phyloP scores from a whole-genome alignment of 169 alveolate species.

The Cryptosporidium parvum region DNA sequence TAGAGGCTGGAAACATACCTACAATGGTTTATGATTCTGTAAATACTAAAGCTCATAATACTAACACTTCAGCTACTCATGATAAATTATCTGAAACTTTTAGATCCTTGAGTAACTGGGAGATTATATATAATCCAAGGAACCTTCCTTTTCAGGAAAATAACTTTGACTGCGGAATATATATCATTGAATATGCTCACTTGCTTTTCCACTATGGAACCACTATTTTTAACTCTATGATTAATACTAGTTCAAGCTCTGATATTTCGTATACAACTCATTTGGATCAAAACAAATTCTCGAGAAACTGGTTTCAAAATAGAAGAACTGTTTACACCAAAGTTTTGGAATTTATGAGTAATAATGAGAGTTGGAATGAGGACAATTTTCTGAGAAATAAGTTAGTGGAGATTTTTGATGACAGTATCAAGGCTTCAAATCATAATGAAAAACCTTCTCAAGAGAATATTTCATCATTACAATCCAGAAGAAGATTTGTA shows the following conservation, averaged over 20 bases:
- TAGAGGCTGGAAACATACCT: neutral
- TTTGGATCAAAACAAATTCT: slow-evolving; percentile 8
- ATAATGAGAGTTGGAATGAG: slow-evolving; percentile 24
- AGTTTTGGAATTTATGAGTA: slow-evolving; percentile 27
- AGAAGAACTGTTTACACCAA: slow-evolving; percentile 28
- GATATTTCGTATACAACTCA: neutral
- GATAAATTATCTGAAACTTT: neutral
- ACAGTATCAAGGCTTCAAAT: neutral
- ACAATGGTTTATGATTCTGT: neutral
- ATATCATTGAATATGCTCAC: slow-evolving; percentile 53
- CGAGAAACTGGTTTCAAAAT: slow-evolving; percentile 39
- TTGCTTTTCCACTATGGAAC: slow-evolving; percentile 54
- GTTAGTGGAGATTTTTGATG: slow-evolving; percentile 36
- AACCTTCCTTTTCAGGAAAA: slow-evolving; percentile 66
- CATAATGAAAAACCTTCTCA: neutral
- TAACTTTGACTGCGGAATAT: slow-evolving; percentile 64
- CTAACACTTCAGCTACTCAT: neutral
- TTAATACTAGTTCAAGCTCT: neutral
- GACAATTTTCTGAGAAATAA: neutral
- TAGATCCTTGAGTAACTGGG: slow-evolving; percentile 39
- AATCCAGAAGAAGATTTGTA: slow-evolving; percentile 22
- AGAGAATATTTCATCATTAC: neutral
- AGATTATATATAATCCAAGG: slow-evolving; percentile 31
- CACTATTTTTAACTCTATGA: slow-evolving; percentile 35
- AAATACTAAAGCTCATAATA: neutral